Evolutionary conservation across 192 early-diverging fungal species (phyloP).

Genomic region (Geranomyces variabilis): DNA sequence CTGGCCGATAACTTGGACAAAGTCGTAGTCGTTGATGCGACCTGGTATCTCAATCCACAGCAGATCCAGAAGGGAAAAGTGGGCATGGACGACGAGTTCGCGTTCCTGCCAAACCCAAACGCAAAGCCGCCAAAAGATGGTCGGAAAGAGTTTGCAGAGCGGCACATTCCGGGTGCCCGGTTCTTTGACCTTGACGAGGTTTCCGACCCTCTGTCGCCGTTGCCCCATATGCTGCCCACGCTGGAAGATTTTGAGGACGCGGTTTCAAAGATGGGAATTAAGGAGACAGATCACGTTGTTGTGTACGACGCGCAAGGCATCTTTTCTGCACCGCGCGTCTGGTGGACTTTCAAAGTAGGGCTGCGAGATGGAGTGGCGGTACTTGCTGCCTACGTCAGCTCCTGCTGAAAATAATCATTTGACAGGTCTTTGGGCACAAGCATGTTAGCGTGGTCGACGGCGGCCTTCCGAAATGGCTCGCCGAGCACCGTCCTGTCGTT

Average conservation of each 20-base stretch:
- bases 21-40: conserved; percentile 84
- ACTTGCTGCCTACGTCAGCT: no score
- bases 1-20: conserved; percentile 58
- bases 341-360: conserved; percentile 87
- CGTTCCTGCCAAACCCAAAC: conserved; percentile 32
- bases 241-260: conserved; percentile 70
- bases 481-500: conserved; percentile 49
- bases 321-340: conserved; percentile 82
- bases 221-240: conserved; percentile 93
- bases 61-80: conserved; percentile 40
- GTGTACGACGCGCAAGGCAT: conserved; percentile 83
- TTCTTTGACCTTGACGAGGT: conserved; percentile 92
- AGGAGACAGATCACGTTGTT: conserved; percentile 80
- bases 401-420: no score
- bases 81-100: conserved; percentile 17
- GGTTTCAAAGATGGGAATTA: conserved; percentile 80
- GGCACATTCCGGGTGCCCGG: conserved; percentile 68
- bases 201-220: conserved; percentile 66
- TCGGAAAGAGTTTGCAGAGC: conserved; percentile 63
- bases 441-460: conserved; percentile 89
- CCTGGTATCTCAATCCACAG: conserved; percentile 86
- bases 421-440: conserved; percentile 84
- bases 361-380: neutral
- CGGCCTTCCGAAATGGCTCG: conserved; percentile 81
- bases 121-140: conserved; percentile 15